Evolutionary conservation across 805 yeast species (phyloP).

Genomic region (Peterozyma toletana): DNA sequence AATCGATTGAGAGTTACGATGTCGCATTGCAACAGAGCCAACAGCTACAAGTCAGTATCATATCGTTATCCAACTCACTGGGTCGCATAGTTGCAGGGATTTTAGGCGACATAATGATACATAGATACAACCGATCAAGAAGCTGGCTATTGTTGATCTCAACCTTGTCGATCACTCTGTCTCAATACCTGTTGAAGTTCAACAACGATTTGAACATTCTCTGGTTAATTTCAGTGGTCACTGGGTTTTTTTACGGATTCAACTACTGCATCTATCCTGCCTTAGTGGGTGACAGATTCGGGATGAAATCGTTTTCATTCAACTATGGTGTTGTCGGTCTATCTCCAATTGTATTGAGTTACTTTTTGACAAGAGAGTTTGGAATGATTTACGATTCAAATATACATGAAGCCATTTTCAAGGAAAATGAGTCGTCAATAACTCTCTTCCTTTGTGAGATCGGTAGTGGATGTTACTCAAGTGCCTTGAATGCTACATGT

Average conservation of each 20-base stretch:
- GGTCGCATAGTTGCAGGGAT: conserved; percentile 64
- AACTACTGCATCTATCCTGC: conserved; percentile 69
- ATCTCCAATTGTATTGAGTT: conserved; percentile 59
- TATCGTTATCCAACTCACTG: conserved; percentile 58
- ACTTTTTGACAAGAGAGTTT: conserved; percentile 52
- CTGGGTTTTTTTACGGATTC: conserved; percentile 70
- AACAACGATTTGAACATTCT: conserved; percentile 28
- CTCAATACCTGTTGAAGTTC: conserved; percentile 42
- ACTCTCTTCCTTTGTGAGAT: conserved; percentile 16
- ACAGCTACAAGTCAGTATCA: conserved; percentile 64
- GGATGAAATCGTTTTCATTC: conserved; percentile 56
- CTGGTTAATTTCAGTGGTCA: conserved; percentile 44
- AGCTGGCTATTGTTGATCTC: conserved; percentile 52
- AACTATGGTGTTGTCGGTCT: conserved; percentile 70
- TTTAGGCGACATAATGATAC: conserved; percentile 52
- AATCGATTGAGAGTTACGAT: conserved; percentile 10
- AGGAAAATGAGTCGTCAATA: not conserved
- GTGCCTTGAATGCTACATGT: conserved; percentile 32
- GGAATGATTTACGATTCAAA: conserved; percentile 57
- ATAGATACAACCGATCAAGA: conserved; percentile 37
- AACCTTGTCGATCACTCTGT: conserved; percentile 32
- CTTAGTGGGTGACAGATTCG: conserved; percentile 69
- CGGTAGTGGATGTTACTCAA: conserved; percentile 25
- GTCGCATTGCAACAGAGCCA: conserved; percentile 43
- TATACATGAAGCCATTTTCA: conserved; percentile 7